Evolutionary conservation across 208 protist genomes (phyloP).

Genomic region (Crithidia thermophila): DNA sequence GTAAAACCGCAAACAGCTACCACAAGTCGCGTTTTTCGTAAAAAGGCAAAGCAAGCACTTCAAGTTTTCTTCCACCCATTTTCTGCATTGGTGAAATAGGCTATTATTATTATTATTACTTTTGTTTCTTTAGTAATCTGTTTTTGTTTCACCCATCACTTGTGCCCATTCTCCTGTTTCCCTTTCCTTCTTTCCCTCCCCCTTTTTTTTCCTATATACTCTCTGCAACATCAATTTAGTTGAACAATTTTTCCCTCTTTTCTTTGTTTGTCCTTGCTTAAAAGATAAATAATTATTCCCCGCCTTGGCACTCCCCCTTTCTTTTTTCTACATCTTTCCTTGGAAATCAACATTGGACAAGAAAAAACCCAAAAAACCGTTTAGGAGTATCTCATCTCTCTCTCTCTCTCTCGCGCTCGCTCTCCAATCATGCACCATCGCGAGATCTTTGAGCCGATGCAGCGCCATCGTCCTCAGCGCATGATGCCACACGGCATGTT

Average conservation of each 20-base stretch:
- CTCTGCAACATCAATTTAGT: background rate
- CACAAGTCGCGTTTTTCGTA: no score
- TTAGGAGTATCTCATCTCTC: no score
- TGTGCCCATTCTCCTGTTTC: background rate
- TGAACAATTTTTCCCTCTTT: background rate
- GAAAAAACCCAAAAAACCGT: background rate
- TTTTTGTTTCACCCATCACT: no score
- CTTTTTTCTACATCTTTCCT: no score
- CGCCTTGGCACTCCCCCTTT: constrained; percentile 17
- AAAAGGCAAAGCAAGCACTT: no score
- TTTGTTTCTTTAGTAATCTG: no score
- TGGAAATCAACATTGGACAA: background rate
- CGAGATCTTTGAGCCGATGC: constrained; percentile 16
- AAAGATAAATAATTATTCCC: constrained; percentile 31
- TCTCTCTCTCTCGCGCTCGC: no score
- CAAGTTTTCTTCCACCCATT: no score
- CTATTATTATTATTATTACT: no score
- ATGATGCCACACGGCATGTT: constrained; percentile 57
- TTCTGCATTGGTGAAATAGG: no score
- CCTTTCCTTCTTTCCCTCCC: constrained; percentile 8
- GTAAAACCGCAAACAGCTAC: no score
- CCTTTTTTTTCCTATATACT: background rate
- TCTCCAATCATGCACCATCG: constrained; percentile 2
- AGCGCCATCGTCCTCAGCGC: constrained; percentile 13
- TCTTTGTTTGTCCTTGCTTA: no score